Percentiles rank a stretch among this genome's conserved stretches.
These are phyloP conservation scores for Condylostoma magnum DNA, from an alignment of 169 alveolate species.

Conservation along the genomic window DNA sequence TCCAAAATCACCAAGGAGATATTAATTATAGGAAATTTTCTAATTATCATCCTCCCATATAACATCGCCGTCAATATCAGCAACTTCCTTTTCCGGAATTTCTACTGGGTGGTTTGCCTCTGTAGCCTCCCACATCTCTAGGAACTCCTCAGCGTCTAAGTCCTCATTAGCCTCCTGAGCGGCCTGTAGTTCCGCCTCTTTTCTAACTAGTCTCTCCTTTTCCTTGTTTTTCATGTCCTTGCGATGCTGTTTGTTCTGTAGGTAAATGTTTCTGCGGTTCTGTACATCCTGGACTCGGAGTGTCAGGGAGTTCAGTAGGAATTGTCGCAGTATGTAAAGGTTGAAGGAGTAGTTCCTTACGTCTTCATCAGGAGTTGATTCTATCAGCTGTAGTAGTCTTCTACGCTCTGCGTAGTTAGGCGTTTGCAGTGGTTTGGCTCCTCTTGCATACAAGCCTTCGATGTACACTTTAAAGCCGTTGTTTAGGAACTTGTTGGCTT, in stretches of 20 bases:
- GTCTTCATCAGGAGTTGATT: not conserved
- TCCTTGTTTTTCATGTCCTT: not conserved
- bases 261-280: not conserved
- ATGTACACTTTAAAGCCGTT: not conserved
- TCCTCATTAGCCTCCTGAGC: not conserved
- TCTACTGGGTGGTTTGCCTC: not conserved
- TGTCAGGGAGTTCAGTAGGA: not conserved
- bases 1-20: conserved; percentile 48
- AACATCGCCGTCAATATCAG: not conserved
- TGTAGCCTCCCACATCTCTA: not conserved
- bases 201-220: not conserved
- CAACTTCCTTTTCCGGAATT: not conserved
- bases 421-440: not conserved
- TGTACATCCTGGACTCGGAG: not conserved
- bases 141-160: not conserved
- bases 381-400: not conserved
- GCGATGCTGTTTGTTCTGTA: not conserved
- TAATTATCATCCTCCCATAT: too few relatives aligned
- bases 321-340: not conserved
- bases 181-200: conserved; percentile 21
- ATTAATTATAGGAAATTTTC: too few relatives aligned
- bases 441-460: not conserved
- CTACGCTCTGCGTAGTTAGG: not conserved
- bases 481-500: not conserved
- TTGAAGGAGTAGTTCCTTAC: not conserved